Evolutionary conservation across 176 grass and related monocot species (phyloP), one percentile per base, ranked within the genome.

Genomic region (Coix lacrymajobi): DNA sequence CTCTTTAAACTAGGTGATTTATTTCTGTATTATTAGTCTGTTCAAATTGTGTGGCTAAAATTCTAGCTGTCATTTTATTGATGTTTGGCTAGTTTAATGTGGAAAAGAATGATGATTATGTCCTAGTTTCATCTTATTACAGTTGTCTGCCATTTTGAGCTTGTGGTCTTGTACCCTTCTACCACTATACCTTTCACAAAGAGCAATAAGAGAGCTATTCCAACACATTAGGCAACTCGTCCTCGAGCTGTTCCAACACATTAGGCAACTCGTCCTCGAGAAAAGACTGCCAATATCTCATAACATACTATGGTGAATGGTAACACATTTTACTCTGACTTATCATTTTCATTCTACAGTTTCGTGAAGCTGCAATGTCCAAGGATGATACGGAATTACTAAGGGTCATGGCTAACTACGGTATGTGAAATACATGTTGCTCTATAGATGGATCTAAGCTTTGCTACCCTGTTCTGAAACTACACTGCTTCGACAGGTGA

Each of bases 381-480:
- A 66, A 92, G 63, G 91, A 99, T 88, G 93, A 99, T 37, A 48
- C 19, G 4, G 83, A 90, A 73, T 74, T 99, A 77, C 83, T 87
- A 22, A 87, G 78, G 63, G 87, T 90, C 81, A 99, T 99, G 97
- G 93, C 91, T 85, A 89, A 91, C 70, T 96, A 99, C 49, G 97
- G 97, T 96, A 94, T 26, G 87, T 37, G 63, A 48, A 76, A 74
- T 33, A 1, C 24, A 1, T 20, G 33, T 54, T 69, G 51, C 29
- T 87, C 34, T 82, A 40, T 9, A 63, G 22, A 33, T 14, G 20
- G 19, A 65, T 57, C 24, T 79, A 46, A 60, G 33, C 56, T 39
- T 60, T 85, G 25, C 68, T 36, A 48, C 44, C 38, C 68, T 68
- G 46, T 1, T 79, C 69, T 86, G 6, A 91, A 40, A 70, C 26